These are phyloP conservation scores for Pseudocercospora eumusae DNA, from an alignment of 2,329 filamentous ascomycete genomes.

Conservation along the genomic window DNA sequence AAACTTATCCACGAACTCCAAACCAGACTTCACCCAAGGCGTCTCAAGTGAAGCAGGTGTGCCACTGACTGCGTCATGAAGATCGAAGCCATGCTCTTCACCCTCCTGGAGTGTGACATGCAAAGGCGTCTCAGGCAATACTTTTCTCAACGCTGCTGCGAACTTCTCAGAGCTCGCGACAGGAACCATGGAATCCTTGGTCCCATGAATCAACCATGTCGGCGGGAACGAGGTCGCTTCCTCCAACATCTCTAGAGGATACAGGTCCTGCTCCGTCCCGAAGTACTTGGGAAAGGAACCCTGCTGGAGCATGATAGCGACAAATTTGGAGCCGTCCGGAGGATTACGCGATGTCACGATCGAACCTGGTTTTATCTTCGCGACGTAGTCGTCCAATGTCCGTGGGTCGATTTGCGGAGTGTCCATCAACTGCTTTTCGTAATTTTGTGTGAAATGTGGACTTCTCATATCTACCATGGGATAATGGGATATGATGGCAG, in stretches of 20 bases:
- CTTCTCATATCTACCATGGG: constrained; percentile 37
- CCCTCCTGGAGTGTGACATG: not conserved
- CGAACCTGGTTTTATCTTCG: not conserved
- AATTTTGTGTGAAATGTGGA: constrained; percentile 10
- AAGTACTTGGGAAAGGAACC: not conserved
- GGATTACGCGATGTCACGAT: not conserved
- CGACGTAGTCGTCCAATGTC: not conserved
- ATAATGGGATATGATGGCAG: constrained; percentile 39
- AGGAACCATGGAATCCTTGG: not conserved
- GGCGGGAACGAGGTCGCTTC: not conserved
- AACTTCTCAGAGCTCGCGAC: not conserved
- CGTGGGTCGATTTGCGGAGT: not conserved
- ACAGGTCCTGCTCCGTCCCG: not conserved
- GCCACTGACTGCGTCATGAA: not conserved
- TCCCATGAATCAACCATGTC: not conserved
- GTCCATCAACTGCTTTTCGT: not conserved
- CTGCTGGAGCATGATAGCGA: not conserved
- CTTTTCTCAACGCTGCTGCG: not conserved
- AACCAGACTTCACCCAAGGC: not conserved
- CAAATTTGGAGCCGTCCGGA: not conserved
- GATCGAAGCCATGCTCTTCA: not conserved
- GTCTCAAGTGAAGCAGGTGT: not conserved
- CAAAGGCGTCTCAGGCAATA: not conserved
- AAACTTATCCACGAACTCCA: not conserved
- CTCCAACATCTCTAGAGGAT: not conserved